Percentiles rank a stretch among this genome's conserved stretches.
Conservation (phyloP, 768 basidiomycete genomes). For the Collybiopsis confluens region DNA sequence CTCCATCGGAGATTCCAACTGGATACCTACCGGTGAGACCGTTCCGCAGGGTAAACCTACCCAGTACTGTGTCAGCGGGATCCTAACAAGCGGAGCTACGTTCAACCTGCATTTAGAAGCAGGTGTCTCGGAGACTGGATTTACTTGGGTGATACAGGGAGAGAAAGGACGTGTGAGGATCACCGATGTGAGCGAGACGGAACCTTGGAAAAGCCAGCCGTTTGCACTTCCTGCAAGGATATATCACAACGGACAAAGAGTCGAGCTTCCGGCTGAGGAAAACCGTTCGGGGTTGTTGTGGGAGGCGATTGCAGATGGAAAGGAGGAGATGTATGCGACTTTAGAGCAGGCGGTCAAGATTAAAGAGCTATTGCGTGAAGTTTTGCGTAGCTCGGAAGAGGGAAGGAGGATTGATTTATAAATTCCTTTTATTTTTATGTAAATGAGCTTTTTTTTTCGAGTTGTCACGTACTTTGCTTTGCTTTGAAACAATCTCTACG, state of each 20-base stretch:
- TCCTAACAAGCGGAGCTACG: conserved; percentile 25
- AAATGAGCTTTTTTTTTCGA: too few species aligned
- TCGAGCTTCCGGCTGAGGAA: conserved; percentile 12
- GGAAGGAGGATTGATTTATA: conserved; percentile 10
- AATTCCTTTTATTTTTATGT: background rate
- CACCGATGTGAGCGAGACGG: conserved; percentile 2
- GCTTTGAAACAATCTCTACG: too few species aligned
- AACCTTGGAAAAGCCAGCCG: conserved; percentile 6
- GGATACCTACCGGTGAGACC: conserved; percentile 22
- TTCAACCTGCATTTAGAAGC: conserved; percentile 15
- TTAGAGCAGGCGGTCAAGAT: conserved; percentile 25
- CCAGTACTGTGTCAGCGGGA: conserved; percentile 25
- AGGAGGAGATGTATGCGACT: conserved; percentile 19
- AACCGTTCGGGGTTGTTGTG: conserved; percentile 13
- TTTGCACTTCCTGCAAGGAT: conserved; percentile 21
- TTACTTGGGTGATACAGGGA: conserved; percentile 26
- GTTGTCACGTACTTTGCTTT: too few species aligned
- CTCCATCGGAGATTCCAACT: conserved; percentile 19
- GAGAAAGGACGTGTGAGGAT: conserved; percentile 18
- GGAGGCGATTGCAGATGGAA: conserved; percentile 21
- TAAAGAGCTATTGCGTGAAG: conserved; percentile 19
- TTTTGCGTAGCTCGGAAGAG: conserved; percentile 17
- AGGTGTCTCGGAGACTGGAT: conserved; percentile 18
- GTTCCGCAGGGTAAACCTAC: conserved; percentile 16
- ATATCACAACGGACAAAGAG: conserved; percentile 26